Conservation (phyloP, 441 rosid species). For the Croton setiger region DNA sequence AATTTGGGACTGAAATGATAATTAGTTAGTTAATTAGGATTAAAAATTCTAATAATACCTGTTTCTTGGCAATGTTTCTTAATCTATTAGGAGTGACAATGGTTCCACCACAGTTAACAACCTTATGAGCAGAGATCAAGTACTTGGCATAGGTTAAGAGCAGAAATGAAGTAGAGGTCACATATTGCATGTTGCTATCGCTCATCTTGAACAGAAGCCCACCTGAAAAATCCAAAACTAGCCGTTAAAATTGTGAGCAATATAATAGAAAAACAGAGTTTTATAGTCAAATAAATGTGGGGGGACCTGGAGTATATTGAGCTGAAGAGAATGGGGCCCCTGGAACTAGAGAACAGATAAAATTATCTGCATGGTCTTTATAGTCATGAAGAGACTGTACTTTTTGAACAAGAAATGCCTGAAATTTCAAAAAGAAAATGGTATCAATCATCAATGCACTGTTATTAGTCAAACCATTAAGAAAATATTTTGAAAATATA, state of each 20-base stretch:
- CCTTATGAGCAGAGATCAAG: constrained; percentile 42
- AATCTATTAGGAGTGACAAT: constrained; percentile 48
- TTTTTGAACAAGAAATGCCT: constrained; percentile 75
- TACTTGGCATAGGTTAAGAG: constrained; percentile 79
- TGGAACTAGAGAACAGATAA: constrained; percentile 82
- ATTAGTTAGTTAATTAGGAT: too few species aligned
- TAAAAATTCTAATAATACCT: constrained; percentile 28
- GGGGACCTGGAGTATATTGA: constrained; percentile 58
- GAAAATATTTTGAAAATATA: background rate
- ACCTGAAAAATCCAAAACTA: constrained; percentile 39
- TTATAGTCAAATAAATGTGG: background rate
- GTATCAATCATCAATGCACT: background rate
- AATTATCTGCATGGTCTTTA: constrained; percentile 89
- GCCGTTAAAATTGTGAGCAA: constrained; percentile 20
- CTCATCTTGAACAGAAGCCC: constrained; percentile 87
- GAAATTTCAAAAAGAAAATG: constrained; percentile 4
- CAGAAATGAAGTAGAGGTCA: constrained; percentile 87
- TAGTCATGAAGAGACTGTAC: constrained; percentile 60
- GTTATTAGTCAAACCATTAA: background rate
- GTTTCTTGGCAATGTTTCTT: constrained; percentile 66
- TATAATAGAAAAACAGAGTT: background rate
- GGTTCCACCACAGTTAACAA: constrained; percentile 65
- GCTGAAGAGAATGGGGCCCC: constrained; percentile 61
- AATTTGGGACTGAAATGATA: background rate
- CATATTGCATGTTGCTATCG: constrained; percentile 88